A percentile compares a stretch with the other conserved stretches of the same genome.
Evolutionary conservation across 2,329 filamentous ascomycete species (phyloP).

Genomic region (Penicillium sp.): DNA sequence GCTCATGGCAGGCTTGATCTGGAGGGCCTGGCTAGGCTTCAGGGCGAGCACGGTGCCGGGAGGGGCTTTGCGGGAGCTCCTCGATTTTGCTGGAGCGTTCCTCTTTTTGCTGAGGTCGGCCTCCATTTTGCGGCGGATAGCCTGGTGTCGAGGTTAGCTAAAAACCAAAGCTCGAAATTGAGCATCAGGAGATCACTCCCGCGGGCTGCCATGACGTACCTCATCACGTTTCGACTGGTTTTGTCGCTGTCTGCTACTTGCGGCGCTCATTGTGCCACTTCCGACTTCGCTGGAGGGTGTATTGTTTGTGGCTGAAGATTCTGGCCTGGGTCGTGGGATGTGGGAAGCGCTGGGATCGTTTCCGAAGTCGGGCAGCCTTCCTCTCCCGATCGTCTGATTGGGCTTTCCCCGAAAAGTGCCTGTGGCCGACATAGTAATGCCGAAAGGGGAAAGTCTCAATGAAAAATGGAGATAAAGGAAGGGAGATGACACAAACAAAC

Average conservation of each 20-base stretch:
- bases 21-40: constrained; percentile 90
- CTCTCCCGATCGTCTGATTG: constrained; percentile 53
- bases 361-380: constrained; percentile 53
- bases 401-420: constrained; percentile 62
- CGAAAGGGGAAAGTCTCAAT: constrained; percentile 23
- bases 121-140: constrained; percentile 95
- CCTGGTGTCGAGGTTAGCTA: constrained; percentile 53
- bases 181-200: neutral
- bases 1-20: constrained; percentile 93
- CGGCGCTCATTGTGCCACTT: constrained; percentile 74
- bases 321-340: constrained; percentile 63
- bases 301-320: constrained; percentile 41
- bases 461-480: constrained; percentile 12
- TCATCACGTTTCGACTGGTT: constrained; percentile 98
- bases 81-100: constrained; percentile 71
- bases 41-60: constrained; percentile 94
- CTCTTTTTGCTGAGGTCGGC: constrained; percentile 98
- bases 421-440: constrained; percentile 56
- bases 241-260: constrained; percentile 85
- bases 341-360: constrained; percentile 53
- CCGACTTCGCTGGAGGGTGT: constrained; percentile 51
- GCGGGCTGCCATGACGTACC: constrained; percentile 56
- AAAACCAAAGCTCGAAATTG: constrained; percentile 2
- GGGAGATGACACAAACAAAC: constrained; percentile 17
- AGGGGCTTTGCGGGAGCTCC: constrained; percentile 87